These are phyloP conservation scores for Colletotrichum lindemuthianum DNA, from an alignment of 2,329 filamentous ascomycete genomes.

Conservation along the genomic window DNA sequence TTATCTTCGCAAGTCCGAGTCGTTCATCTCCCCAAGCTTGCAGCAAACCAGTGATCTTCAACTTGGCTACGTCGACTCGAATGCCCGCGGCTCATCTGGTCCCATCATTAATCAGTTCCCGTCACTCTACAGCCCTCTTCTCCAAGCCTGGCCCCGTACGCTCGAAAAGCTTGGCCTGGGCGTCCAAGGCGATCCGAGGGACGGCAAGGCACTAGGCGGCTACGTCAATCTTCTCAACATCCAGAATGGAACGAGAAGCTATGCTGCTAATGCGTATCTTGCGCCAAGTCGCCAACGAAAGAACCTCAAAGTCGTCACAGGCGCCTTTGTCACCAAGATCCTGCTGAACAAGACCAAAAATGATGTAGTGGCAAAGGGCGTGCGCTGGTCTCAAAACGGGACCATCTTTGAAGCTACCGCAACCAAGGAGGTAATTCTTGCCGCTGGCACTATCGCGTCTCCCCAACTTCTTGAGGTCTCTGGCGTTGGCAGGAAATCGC, in stretches of 20 bases:
- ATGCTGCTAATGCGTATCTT: conserved; percentile 40
- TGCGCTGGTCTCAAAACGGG: conserved; percentile 25
- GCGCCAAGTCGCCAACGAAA: conserved; percentile 26
- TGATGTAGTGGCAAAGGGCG: conserved; percentile 35
- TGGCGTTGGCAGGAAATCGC: conserved; percentile 60
- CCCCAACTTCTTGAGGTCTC: conserved; percentile 70
- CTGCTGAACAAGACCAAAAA: conserved; percentile 31
- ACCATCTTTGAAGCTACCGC: conserved; percentile 37
- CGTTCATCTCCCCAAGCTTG: conserved; percentile 7
- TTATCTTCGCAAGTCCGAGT: conserved; percentile 21
- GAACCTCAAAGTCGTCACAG: conserved; percentile 42
- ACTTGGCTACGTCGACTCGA: conserved; percentile 9
- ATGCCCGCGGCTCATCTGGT: conserved; percentile 15
- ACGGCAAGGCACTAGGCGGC: conserved; percentile 34
- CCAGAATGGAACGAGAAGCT: conserved; percentile 40
- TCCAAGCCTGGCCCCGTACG: conserved; percentile 24
- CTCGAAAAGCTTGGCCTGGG: conserved; percentile 33
- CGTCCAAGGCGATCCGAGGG: conserved; percentile 36
- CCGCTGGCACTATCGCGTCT: conserved; percentile 66
- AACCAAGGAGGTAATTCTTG: conserved; percentile 64
- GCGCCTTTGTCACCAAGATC: conserved; percentile 36
- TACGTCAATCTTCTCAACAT: conserved; percentile 37
- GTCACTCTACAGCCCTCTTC: conserved; percentile 7
- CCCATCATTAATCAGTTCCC: conserved; percentile 25
- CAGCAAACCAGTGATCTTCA: conserved; percentile 14